Conservation (phyloP, 2,329 filamentous ascomycete species). For the Aspergillus transmontanensis region DNA sequence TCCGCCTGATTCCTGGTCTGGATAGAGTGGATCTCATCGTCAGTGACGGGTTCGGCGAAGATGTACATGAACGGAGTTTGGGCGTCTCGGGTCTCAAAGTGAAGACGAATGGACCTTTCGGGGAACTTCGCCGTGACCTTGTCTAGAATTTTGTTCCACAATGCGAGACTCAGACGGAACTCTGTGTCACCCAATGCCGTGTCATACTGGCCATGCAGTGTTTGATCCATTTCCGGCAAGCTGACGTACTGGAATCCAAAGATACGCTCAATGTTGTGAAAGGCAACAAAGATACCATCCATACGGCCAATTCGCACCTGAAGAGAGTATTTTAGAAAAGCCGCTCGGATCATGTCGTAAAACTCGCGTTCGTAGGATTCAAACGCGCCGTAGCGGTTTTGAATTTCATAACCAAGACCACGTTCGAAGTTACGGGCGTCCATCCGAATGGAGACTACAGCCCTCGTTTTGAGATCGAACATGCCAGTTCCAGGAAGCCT, state of each 20-base stretch:
- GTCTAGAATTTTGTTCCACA: constrained; percentile 80
- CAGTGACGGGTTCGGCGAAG: constrained; percentile 80
- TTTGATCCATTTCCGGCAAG: constrained; percentile 82
- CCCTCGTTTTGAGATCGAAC: constrained; percentile 95
- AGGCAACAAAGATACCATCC: constrained; percentile 98
- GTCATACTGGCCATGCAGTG: constrained; percentile 77
- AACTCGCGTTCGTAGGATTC: constrained; percentile 96
- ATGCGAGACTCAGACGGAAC: constrained; percentile 76
- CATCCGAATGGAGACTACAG: constrained; percentile 91
- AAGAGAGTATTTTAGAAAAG: constrained; percentile 94
- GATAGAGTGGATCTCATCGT: constrained; percentile 71
- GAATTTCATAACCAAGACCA: constrained; percentile 86
- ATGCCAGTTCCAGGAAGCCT: constrained; percentile 87
- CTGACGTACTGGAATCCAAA: constrained; percentile 97
- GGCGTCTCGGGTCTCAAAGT: constrained; percentile 74
- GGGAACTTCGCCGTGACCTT: constrained; percentile 76
- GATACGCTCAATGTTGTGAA: constrained; percentile 90
- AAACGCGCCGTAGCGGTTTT: constrained; percentile 71
- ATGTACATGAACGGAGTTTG: constrained; percentile 75
- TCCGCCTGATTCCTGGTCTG: constrained; percentile 68
- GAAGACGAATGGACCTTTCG: constrained; percentile 71
- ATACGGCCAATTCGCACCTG: constrained; percentile 97
- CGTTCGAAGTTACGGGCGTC: constrained; percentile 70
- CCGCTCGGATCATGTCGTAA: constrained; percentile 92
- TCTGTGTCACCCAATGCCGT: constrained; percentile 74